Percentiles rank a stretch among this genome's conserved stretches.
Conservation (phyloP, 2,329 filamentous ascomycete genomes). For the Periconia sp. region DNA sequence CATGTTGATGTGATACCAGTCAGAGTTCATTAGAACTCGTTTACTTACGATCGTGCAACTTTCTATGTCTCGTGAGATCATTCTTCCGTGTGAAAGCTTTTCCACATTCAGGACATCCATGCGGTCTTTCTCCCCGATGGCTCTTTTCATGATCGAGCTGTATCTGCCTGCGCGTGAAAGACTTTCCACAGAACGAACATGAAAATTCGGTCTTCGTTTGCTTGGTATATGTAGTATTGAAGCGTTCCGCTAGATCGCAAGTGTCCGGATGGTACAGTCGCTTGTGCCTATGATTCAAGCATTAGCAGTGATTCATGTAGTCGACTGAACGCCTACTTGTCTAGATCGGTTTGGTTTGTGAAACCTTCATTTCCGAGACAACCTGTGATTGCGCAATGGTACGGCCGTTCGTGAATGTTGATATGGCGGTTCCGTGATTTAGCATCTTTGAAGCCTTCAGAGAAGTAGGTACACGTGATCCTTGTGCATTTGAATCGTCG, state of each 20-base stretch:
- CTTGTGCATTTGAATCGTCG: conserved; percentile 51
- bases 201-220: conserved; percentile 26
- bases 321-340: conserved; percentile 23
- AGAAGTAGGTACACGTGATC: conserved; percentile 52
- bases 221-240: conserved; percentile 18
- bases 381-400: conserved; percentile 42
- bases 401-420: conserved; percentile 50
- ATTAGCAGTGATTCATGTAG: conserved; percentile 5
- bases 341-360: conserved; percentile 46
- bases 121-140: conserved; percentile 38
- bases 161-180: conserved; percentile 48
- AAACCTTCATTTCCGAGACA: conserved; percentile 50
- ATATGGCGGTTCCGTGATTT: conserved; percentile 44
- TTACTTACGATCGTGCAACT: conserved; percentile 28
- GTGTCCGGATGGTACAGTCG: conserved; percentile 33
- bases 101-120: conserved; percentile 32
- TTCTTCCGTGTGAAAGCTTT: conserved; percentile 33
- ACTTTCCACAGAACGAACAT: conserved; percentile 46
- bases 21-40: conserved; percentile 2
- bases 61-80: conserved; percentile 30
- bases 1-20: neutral
- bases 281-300: conserved; percentile 16
- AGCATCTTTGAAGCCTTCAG: conserved; percentile 47
- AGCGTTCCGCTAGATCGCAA: conserved; percentile 26
- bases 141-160: conserved; percentile 44